Conservation (phyloP, 2,329 filamentous ascomycete species). For the Mycocentrospora acerina region DNA sequence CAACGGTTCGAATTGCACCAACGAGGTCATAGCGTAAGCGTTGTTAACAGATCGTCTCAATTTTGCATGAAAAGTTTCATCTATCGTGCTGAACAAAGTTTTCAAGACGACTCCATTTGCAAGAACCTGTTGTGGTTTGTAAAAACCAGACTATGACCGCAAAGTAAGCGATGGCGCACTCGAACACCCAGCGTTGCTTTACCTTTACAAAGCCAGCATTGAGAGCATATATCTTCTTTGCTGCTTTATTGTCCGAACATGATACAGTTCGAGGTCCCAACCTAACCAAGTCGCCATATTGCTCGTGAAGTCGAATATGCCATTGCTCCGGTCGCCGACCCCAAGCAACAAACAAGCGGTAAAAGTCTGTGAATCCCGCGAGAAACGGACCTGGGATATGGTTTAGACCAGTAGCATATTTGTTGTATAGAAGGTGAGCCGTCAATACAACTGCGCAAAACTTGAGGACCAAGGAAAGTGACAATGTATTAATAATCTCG, state of each 20-base stretch:
- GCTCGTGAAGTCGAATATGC: conserved; percentile 61
- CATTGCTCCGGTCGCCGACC: conserved; percentile 54
- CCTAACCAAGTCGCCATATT: conserved; percentile 71
- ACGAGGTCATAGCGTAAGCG: conserved; percentile 44
- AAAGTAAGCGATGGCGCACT: not conserved
- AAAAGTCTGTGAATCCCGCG: conserved; percentile 67
- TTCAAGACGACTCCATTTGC: conserved; percentile 18
- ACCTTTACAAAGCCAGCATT: conserved; percentile 14
- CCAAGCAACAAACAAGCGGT: conserved; percentile 67
- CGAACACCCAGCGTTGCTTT: conserved; percentile 6
- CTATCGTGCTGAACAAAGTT: conserved; percentile 42
- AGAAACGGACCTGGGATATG: conserved; percentile 65
- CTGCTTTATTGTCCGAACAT: conserved; percentile 65
- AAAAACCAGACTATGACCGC: conserved; percentile 26
- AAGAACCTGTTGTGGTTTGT: conserved; percentile 25
- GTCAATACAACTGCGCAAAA: not conserved
- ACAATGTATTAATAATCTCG: not conserved
- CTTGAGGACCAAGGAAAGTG: not conserved
- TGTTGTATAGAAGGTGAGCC: conserved; percentile 4
- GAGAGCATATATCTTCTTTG: conserved; percentile 13
- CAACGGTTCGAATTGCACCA: conserved; percentile 26
- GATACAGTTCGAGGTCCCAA: conserved; percentile 80
- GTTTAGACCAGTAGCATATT: conserved; percentile 1
- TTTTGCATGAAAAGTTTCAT: conserved; percentile 43
- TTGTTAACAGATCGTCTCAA: conserved; percentile 40